Conservation (phyloP, 306 rosid species). For the Trichosanthes truncata region DNA sequence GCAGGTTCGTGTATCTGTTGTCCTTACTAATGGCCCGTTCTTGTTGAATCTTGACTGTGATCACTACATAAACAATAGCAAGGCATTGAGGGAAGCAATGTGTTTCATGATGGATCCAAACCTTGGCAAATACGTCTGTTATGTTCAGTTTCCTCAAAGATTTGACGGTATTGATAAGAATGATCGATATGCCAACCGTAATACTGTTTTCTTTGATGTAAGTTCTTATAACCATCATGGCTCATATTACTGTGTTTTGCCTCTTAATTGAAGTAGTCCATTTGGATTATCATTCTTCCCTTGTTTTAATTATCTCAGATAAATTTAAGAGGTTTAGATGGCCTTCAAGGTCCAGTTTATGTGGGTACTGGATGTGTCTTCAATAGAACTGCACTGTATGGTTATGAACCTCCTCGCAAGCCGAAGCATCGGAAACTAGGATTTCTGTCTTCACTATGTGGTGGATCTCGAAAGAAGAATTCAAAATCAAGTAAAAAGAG, state of each 20-base stretch:
- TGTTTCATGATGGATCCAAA: conserved; percentile 98
- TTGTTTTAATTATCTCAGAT: conserved; percentile 40
- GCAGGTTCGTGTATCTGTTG: conserved; percentile 98
- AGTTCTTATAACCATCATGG: conserved; percentile 20
- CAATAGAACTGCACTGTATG: conserved; percentile 87
- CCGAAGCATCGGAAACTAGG: conserved; percentile 71
- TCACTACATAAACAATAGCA: conserved; percentile 96
- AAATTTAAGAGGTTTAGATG: conserved; percentile 95
- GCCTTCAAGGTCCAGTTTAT: conserved; percentile 96
- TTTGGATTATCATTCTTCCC: conserved; percentile 2
- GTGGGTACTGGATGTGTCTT: conserved; percentile 98
- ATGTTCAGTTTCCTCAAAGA: conserved; percentile 97
- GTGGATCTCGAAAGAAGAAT: conserved; percentile 59
- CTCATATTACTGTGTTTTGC: not conserved
- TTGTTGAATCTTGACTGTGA: conserved; percentile 97
- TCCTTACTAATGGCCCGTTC: conserved; percentile 94
- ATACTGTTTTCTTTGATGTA: conserved; percentile 95
- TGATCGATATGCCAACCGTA: conserved; percentile 94
- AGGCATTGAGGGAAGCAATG: conserved; percentile 96
- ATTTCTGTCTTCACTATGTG: conserved; percentile 56
- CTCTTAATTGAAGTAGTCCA: not conserved
- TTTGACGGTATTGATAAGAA: conserved; percentile 92
- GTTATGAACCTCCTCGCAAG: conserved; percentile 85
- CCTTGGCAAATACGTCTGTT: conserved; percentile 84
- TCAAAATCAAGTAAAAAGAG: conserved; percentile 67